A percentile compares a stretch with the other conserved stretches of the same genome.
Conservation (phyloP, 2,329 filamentous ascomycete species). For the Fusarium solani-melongenae region DNA sequence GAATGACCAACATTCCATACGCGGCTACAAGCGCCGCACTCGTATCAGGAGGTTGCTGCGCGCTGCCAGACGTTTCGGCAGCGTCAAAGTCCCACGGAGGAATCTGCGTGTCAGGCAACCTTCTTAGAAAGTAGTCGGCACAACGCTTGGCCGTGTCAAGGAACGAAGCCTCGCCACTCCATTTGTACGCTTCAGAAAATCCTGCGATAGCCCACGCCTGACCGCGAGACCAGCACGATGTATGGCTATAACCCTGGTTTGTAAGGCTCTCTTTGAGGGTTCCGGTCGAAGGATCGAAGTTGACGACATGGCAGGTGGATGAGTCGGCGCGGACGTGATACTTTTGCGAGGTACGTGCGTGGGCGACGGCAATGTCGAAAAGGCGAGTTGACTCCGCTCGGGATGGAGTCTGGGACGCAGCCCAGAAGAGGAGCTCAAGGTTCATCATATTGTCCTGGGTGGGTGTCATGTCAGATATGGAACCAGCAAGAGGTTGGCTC, state of each 20-base stretch:
- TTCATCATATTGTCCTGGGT: constrained; percentile 54
- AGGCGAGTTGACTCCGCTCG: constrained; percentile 19
- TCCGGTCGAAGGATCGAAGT: constrained; percentile 56
- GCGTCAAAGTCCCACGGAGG: constrained; percentile 60
- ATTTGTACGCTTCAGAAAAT: constrained; percentile 58
- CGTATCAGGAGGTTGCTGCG: constrained; percentile 46
- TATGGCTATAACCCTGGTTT: constrained; percentile 58
- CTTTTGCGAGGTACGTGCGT: constrained; percentile 53
- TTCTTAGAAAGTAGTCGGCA: constrained; percentile 57
- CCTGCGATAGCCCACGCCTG: constrained; percentile 62
- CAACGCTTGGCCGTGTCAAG: constrained; percentile 55
- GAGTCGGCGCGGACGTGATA: constrained; percentile 53
- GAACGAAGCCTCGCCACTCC: constrained; percentile 56
- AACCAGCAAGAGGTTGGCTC: accelerated
- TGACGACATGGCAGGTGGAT: constrained; percentile 57
- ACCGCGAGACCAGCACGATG: constrained; percentile 59
- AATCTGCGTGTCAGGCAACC: constrained; percentile 30
- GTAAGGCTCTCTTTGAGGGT: constrained; percentile 54
- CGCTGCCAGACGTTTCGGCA: neutral
- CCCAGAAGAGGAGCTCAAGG: constrained; percentile 56
- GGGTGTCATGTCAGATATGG: neutral
- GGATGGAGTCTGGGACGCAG: constrained; percentile 37
- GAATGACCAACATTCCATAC: constrained; percentile 53
- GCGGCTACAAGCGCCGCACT: constrained; percentile 53
- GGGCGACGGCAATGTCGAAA: constrained; percentile 49